Evolutionary conservation across 768 basidiomycete genomes (phyloP).

Genomic region (Phanerochaete carnosa): DNA sequence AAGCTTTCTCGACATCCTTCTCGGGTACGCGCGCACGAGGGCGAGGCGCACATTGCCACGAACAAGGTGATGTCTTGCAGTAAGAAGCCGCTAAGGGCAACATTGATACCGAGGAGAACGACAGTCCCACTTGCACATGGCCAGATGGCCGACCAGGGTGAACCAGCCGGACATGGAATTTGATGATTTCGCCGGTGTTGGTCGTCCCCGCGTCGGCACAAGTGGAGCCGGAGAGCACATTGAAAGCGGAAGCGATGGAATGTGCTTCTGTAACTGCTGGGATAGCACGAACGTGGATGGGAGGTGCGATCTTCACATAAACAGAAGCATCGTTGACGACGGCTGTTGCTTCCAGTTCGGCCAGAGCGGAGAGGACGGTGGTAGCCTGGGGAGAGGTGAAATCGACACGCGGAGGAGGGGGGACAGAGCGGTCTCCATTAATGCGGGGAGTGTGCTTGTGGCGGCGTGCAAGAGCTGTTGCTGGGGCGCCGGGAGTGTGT

Average conservation of each 20-base stretch:
- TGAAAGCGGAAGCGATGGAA: constrained; percentile 9
- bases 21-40: constrained; percentile 16
- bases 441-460: constrained; percentile 29
- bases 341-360: constrained; percentile 25
- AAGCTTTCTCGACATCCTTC: constrained; percentile 15
- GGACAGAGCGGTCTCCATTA: constrained; percentile 21
- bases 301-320: constrained; percentile 60
- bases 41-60: constrained; percentile 21
- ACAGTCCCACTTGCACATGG: constrained; percentile 96
- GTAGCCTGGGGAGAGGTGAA: constrained; percentile 60
- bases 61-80: constrained; percentile 73
- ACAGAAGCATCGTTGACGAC: constrained; percentile 33
- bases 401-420: constrained; percentile 71
- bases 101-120: constrained; percentile 76
- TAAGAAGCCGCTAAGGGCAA: constrained; percentile 89
- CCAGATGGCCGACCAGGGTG: constrained; percentile 84
- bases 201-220: background rate
- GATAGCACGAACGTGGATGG: constrained; percentile 52
- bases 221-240: background rate
- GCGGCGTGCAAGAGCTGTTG: constrained; percentile 47
- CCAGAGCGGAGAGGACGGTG: constrained; percentile 52
- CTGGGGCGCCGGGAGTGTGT: constrained; percentile 75
- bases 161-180: constrained; percentile 92
- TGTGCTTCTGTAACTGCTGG: constrained; percentile 16
- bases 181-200: constrained; percentile 54